Conservation (phyloP, 257 asterid genomes). For the Nicotiana sylvestris region DNA sequence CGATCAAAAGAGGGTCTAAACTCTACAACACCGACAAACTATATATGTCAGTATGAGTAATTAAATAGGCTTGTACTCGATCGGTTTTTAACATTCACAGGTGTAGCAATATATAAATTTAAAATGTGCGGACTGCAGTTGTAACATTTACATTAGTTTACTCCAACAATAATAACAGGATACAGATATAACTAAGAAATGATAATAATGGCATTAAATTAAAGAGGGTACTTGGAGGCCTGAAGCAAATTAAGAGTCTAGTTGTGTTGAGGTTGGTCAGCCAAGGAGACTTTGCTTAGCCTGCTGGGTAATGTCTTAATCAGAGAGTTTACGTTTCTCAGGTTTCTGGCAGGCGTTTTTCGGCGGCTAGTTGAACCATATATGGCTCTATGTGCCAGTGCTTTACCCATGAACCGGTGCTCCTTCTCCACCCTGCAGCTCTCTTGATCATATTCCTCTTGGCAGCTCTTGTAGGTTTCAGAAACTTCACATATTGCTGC, state of each 20-base stretch:
- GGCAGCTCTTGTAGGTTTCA: slow-evolving; percentile 10
- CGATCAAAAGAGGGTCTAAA: too few species aligned
- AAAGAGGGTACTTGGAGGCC: too few species aligned
- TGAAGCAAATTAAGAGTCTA: neutral
- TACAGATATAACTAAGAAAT: too few species aligned
- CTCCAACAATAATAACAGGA: too few species aligned
- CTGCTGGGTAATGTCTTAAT: slow-evolving; percentile 28
- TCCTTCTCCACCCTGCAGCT: slow-evolving; percentile 15
- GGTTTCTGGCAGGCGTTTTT: slow-evolving; percentile 24
- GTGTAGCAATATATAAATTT: too few species aligned
- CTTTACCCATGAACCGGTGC: slow-evolving; percentile 26
- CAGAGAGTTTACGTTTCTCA: slow-evolving; percentile 13
- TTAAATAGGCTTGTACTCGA: too few species aligned
- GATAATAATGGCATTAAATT: too few species aligned
- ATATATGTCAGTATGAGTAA: too few species aligned
- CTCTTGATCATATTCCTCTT: slow-evolving; percentile 11
- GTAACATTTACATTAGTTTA: too few species aligned
- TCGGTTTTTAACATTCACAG: too few species aligned
- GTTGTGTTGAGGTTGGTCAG: slow-evolving; percentile 28
- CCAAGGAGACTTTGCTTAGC: slow-evolving; percentile 47
- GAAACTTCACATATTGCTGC: slow-evolving; percentile 16
- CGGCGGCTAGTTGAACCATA: slow-evolving; percentile 10
- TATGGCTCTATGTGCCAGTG: slow-evolving; percentile 39
- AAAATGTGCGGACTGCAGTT: too few species aligned
- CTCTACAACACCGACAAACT: too few species aligned